Evolutionary conservation across 1,284 basidiomycete genomes (phyloP).

Genomic region (Caloboletus inedulis): DNA sequence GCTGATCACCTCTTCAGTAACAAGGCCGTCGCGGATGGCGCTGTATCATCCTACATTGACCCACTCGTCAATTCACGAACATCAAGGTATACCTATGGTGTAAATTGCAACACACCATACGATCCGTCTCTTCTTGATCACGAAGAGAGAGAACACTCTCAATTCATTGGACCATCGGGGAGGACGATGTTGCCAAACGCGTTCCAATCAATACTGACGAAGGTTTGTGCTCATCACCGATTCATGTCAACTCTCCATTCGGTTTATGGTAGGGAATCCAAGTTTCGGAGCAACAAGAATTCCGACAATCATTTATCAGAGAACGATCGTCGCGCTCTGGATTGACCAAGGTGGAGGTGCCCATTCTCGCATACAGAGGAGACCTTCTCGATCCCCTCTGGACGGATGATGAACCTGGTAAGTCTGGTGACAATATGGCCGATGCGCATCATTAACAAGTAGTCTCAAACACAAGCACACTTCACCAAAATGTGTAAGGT

Average conservation of each 20-base stretch:
- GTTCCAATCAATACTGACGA: constrained; percentile 32
- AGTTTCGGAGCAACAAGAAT: constrained; percentile 34
- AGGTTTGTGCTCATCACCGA: constrained; percentile 15
- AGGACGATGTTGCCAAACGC: constrained; percentile 16
- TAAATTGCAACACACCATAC: constrained; percentile 26
- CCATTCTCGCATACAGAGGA: constrained; percentile 19
- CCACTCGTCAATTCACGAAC: constrained; percentile 45
- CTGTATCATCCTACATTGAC: constrained; percentile 48
- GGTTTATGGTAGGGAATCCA: constrained; percentile 25
- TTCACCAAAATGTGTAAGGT: constrained; percentile 22
- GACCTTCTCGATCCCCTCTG: constrained; percentile 13
- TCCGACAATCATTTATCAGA: constrained; percentile 14
- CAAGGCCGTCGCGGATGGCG: constrained; percentile 56
- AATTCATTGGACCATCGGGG: constrained; percentile 17
- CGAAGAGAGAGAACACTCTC: constrained; percentile 17
- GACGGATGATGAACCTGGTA: constrained; percentile 19
- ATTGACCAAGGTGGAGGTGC: neutral
- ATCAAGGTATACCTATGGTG: constrained; percentile 43
- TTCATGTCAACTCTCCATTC: too few relatives aligned
- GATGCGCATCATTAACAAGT: neutral
- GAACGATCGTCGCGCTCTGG: neutral
- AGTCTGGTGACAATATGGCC: neutral
- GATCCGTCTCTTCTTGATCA: constrained; percentile 36
- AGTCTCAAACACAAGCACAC: neutral
- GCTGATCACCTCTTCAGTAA: constrained; percentile 36